A percentile compares a stretch with the other conserved stretches of the same genome.
Conservation (phyloP, 2,329 filamentous ascomycete genomes). For the Macrophomina tecta region DNA sequence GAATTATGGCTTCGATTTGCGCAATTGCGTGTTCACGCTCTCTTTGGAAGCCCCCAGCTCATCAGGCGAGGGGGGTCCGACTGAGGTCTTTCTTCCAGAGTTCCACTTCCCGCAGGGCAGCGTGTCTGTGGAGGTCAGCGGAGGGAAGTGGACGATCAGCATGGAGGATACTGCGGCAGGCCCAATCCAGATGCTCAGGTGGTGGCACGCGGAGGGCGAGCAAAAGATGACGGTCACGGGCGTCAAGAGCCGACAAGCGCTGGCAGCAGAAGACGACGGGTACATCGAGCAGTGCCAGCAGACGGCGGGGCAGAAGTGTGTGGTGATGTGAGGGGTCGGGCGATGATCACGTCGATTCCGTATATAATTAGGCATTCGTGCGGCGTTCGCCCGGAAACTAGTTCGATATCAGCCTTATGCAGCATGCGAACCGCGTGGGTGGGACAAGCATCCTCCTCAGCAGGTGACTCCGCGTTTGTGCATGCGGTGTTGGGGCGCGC, state of each 20-base stretch:
- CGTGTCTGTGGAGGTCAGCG: constrained; percentile 75
- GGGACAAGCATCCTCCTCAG: constrained; percentile 8
- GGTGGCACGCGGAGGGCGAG: constrained; percentile 91
- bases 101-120: constrained; percentile 83
- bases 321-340: constrained; percentile 47
- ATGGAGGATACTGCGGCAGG: constrained; percentile 72
- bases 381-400: not conserved
- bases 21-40: constrained; percentile 77
- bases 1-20: constrained; percentile 81
- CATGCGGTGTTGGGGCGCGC: not conserved
- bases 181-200: constrained; percentile 76
- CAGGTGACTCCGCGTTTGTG: constrained; percentile 28
- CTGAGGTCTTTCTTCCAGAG: constrained; percentile 83
- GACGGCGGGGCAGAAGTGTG: constrained; percentile 44
- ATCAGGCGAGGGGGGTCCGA: constrained; percentile 71
- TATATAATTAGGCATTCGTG: not conserved
- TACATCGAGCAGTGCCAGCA: constrained; percentile 72
- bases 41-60: constrained; percentile 67
- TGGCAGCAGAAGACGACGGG: constrained; percentile 72
- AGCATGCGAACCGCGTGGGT: constrained; percentile 6
- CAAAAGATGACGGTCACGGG: constrained; percentile 81
- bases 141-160: constrained; percentile 88
- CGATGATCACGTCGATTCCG: not conserved
- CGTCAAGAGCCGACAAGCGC: constrained; percentile 64
- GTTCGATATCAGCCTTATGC: constrained; percentile 19